Conservation (phyloP, 2,329 filamentous ascomycete species). For the Hymenotorrendiella dingleyae region DNA sequence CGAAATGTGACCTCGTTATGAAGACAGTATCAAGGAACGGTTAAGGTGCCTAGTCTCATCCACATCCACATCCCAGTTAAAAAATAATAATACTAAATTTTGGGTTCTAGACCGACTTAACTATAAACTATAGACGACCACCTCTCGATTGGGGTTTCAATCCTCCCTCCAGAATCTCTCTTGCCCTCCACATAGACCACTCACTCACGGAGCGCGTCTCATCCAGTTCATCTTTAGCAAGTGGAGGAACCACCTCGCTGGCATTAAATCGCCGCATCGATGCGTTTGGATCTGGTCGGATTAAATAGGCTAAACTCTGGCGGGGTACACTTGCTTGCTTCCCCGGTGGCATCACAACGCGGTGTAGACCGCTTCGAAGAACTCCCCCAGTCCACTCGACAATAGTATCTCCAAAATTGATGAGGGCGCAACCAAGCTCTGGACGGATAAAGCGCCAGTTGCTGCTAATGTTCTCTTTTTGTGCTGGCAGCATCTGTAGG, state of each 20-base stretch:
- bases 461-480: background rate
- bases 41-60: no score
- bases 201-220: background rate
- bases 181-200: background rate
- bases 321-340: background rate
- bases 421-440: background rate
- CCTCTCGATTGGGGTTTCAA: background rate
- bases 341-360: background rate
- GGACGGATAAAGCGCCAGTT: constrained; percentile 3
- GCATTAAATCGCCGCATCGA: background rate
- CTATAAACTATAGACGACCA: no score
- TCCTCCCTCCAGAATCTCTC: background rate
- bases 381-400: constrained; percentile 1
- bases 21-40: no score
- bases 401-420: constrained; percentile 1
- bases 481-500: background rate
- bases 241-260: background rate
- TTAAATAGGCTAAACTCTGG: background rate
- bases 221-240: background rate
- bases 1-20: no score
- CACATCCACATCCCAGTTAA: no score
- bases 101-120: no score
- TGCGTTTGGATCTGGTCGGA: background rate
- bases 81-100: no score
- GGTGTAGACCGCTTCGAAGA: background rate